A percentile compares a stretch with the other conserved stretches of the same genome.
These are phyloP conservation scores for Flaveria sonorensis DNA, from an alignment of 129 eudicot genomes.

Conservation along the genomic window DNA sequence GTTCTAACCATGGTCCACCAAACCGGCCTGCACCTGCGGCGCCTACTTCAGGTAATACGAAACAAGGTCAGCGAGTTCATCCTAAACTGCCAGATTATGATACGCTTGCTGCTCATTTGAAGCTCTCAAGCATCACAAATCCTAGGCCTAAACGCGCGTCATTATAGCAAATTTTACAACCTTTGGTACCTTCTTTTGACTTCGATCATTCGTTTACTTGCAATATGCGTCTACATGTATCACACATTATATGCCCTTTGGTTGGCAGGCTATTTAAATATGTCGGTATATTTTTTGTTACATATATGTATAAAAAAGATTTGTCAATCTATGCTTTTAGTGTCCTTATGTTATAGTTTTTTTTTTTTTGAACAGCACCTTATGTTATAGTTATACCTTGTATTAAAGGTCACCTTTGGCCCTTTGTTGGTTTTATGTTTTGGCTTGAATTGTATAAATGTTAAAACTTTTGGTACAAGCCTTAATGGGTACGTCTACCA, in stretches of 20 bases:
- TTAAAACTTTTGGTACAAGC: too few species aligned
- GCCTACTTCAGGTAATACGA: constrained; percentile 29
- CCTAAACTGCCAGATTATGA: constrained; percentile 97
- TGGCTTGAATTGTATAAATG: too few species aligned
- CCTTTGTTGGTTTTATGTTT: too few species aligned
- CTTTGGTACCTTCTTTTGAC: constrained; percentile 12
- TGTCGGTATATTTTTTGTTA: constrained; percentile 3
- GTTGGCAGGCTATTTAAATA: constrained; percentile 1
- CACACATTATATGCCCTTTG: not conserved
- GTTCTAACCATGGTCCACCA: constrained; percentile 49
- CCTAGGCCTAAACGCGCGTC: constrained; percentile 14
- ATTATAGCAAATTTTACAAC: too few species aligned
- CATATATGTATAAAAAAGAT: constrained; percentile 15
- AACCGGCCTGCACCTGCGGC: constrained; percentile 61
- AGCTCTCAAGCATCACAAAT: constrained; percentile 66
- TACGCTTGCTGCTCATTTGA: constrained; percentile 82
- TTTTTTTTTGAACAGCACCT: too few species aligned
- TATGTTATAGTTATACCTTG: not conserved
- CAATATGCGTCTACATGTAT: constrained; percentile 18
- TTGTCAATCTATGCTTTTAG: not conserved
- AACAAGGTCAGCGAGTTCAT: constrained; percentile 67
- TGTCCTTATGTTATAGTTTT: not conserved
- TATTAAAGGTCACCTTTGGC: not conserved
- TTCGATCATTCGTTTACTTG: constrained; percentile 27
- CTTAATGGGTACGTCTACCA: too few species aligned